Evolutionary conservation across 129 eudicot species (phyloP).

Genomic region (Rutidosis leptorrhynchoides): DNA sequence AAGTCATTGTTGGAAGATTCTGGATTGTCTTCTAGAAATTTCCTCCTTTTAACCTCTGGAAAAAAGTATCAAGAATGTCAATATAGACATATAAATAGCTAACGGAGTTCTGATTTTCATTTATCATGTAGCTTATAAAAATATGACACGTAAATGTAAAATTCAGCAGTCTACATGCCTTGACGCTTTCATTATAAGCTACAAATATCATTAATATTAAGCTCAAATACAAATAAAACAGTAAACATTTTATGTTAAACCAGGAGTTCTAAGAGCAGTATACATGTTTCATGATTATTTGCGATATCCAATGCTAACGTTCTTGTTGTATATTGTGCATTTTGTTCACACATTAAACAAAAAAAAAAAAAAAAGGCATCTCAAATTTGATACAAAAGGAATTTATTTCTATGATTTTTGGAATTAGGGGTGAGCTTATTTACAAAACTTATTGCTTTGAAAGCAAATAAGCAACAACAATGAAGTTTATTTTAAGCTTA

Average conservation of each 20-base stretch:
- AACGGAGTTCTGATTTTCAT: slow-evolving; percentile 1
- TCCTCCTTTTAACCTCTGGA: slow-evolving; percentile 94
- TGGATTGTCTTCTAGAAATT: slow-evolving; percentile 86
- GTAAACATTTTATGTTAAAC: background rate
- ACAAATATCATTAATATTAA: background rate
- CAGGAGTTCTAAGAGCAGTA: background rate
- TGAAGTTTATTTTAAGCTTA: too few species aligned
- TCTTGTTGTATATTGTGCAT: background rate
- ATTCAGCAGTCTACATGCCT: slow-evolving; percentile 5
- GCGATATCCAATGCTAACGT: background rate
- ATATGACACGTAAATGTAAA: background rate
- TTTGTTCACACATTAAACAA: slow-evolving; percentile 9
- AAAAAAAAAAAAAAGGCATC: background rate
- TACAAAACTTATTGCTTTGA: too few species aligned
- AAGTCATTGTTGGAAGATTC: slow-evolving; percentile 86
- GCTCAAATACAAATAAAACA: too few species aligned
- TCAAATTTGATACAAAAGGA: background rate
- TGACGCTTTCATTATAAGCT: slow-evolving; percentile 3
- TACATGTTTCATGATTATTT: background rate
- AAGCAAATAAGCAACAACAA: too few species aligned
- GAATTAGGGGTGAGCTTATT: background rate
- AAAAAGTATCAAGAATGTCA: slow-evolving; percentile 25
- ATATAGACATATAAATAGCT: slow-evolving; percentile 1
- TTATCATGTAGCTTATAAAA: background rate
- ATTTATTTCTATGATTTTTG: too few species aligned